A percentile compares a stretch with the other conserved stretches of the same genome.
Conservation (phyloP, 345 rosid genomes). For the Abelmoschus esculentus region DNA sequence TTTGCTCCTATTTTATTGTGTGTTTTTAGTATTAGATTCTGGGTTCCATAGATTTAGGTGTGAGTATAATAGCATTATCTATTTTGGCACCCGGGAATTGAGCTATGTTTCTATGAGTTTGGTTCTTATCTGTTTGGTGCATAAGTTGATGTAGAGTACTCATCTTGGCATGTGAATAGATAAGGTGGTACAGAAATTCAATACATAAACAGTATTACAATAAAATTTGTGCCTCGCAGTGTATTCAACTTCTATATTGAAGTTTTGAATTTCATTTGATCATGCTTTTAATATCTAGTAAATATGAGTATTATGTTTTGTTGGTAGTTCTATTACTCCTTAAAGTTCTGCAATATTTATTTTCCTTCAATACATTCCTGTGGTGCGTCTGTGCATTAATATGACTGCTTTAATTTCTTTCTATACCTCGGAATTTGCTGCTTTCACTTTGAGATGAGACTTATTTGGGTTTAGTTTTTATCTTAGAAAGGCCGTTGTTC, state of each 20-base stretch:
- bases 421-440: neutral
- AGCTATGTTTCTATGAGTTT: conserved; percentile 41
- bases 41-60: conserved; percentile 33
- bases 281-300: neutral
- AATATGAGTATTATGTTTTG: neutral
- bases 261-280: neutral
- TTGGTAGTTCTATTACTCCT: neutral
- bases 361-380: neutral
- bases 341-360: neutral
- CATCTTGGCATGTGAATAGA: conserved; percentile 57
- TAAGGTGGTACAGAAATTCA: conserved; percentile 62
- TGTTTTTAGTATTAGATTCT: conserved; percentile 28
- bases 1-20: conserved; percentile 17
- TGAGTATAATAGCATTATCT: conserved; percentile 39
- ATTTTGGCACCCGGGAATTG: conserved; percentile 44
- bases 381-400: neutral
- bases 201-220: conserved; percentile 38
- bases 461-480: neutral
- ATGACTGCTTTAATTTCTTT: neutral
- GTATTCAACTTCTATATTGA: conserved; percentile 1
- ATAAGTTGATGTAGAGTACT: conserved; percentile 58
- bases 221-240: conserved; percentile 7
- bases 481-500: neutral
- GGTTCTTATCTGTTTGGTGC: conserved; percentile 52
- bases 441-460: neutral